These are phyloP conservation scores for Fusarium foetens DNA, from an alignment of 2,329 filamentous ascomycete species.

Conservation along the genomic window DNA sequence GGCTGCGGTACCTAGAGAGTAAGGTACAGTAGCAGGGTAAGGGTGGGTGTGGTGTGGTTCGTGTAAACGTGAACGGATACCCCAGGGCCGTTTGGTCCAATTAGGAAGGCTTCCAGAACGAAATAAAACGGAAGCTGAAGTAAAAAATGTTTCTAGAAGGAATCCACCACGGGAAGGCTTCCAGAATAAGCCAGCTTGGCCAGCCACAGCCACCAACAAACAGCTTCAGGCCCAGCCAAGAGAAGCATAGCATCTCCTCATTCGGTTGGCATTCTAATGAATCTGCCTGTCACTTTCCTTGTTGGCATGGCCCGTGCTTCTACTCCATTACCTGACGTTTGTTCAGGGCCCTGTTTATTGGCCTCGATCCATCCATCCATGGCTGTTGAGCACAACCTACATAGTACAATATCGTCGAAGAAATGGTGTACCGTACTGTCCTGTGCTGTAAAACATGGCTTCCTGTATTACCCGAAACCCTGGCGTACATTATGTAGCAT, in stretches of 20 bases:
- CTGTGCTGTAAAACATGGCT: not conserved
- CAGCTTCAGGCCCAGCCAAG: slow-evolving; percentile 2
- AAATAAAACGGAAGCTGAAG: not conserved
- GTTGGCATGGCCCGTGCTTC: slow-evolving; percentile 13
- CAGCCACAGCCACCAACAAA: not conserved
- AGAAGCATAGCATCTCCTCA: slow-evolving; percentile 1
- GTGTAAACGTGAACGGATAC: slow-evolving; percentile 15
- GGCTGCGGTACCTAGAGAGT: not conserved
- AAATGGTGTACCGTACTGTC: not conserved
- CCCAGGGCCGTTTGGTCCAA: slow-evolving; percentile 4
- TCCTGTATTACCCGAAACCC: slow-evolving; percentile 6
- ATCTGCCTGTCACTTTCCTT: not conserved
- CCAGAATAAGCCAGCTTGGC: not conserved
- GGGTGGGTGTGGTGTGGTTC: slow-evolving; percentile 28
- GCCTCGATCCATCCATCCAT: not conserved
- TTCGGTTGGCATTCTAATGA: not conserved
- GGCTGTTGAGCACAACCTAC: not conserved
- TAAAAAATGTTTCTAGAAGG: slow-evolving; percentile 35
- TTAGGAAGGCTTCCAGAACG: slow-evolving; percentile 43
- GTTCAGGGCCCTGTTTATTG: not conserved
- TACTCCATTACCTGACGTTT: slow-evolving; percentile 6
- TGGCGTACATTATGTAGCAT: not conserved
- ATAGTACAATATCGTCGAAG: not conserved
- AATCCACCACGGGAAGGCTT: slow-evolving; percentile 10
- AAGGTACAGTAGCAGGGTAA: not conserved